Percentiles rank a stretch among this genome's conserved stretches.
phyloP scores from a whole-genome alignment of 495 filamentous ascomycete species.

The Astrocystis sublimbata region DNA sequence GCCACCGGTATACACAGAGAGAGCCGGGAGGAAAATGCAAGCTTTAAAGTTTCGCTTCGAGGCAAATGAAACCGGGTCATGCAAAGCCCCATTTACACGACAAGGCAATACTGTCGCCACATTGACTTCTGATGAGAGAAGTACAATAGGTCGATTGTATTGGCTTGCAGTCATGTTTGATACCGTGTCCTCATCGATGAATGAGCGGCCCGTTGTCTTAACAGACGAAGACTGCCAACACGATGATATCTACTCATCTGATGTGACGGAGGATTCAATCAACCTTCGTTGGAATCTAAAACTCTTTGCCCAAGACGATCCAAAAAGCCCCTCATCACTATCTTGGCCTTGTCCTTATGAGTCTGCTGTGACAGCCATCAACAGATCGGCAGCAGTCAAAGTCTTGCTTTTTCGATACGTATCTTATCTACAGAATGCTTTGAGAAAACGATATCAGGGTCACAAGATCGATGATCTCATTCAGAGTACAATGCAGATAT shows the following conservation, averaged over 20 bases:
- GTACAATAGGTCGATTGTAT: slow-evolving; percentile 46
- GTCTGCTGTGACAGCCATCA: slow-evolving; percentile 39
- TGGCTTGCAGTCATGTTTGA: slow-evolving; percentile 57
- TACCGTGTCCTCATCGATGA: slow-evolving; percentile 49
- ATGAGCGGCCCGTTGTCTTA: slow-evolving; percentile 45
- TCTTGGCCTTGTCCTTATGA: slow-evolving; percentile 51
- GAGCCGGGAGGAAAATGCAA: slow-evolving; percentile 38
- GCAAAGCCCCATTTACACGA: not conserved
- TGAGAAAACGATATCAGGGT: slow-evolving; percentile 30
- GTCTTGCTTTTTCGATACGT: slow-evolving; percentile 51
- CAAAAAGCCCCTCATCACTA: slow-evolving; percentile 9
- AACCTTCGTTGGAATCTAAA: slow-evolving; percentile 18
- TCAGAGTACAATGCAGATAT: slow-evolving; percentile 37
- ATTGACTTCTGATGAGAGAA: slow-evolving; percentile 30
- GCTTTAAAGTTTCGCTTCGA: slow-evolving; percentile 36
- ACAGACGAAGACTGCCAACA: slow-evolving; percentile 49
- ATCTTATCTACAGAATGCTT: slow-evolving; percentile 44
- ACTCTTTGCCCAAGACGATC: slow-evolving; percentile 34
- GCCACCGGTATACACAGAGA: slow-evolving; percentile 43
- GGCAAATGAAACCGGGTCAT: slow-evolving; percentile 20
- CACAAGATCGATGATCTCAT: slow-evolving; percentile 42
- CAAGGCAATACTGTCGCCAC: not conserved
- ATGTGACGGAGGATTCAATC: slow-evolving; percentile 28
- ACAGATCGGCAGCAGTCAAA: slow-evolving; percentile 50
- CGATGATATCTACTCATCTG: slow-evolving; percentile 20